Base-by-base conservation (phyloP, 352 stramenopile genomes). In the Phytophthora fragariae region DNA sequence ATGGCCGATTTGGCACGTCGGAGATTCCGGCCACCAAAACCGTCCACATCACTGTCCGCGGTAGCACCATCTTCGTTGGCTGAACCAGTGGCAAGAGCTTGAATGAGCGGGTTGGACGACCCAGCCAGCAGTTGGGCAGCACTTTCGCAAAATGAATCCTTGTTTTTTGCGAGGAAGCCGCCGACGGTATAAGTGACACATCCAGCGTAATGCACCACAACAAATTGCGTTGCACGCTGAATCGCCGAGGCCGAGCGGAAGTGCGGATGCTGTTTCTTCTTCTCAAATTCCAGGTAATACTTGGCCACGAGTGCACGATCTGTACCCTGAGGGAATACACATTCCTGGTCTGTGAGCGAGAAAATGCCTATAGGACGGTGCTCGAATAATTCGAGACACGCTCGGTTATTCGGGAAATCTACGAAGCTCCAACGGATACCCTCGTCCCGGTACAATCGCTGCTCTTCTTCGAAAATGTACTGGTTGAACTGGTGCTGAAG, bases 401-500 rank as follows among this genome's bases (percentile, higher is more conserved):
- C 76, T 2, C 71, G 62, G 75, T 97, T 97, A 73, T 94, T 89
- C 1, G 89, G 88, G 53, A 94, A 96, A 44, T 92, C 86, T 29
- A 96, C 85, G 29, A 92, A 89, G 27, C 67, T 77, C 81, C 85
- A 94, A 35, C 69, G 66, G 52, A 98, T 96, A 8, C 79, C 86
- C 57, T 98, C 92, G 7, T 87, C 77, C 12, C 77, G 68, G 72
- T 97, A 94, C 55, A 95, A 62, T 29, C 81, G 73, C 68, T 97
- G 89, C 71, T 97, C 90, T 9, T 97, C 77, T 54, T 97, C 97
- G 55, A 99, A 98, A 35, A 98, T 92, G 68, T 95, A 95, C 76
- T 88, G 74, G 60, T 96, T 97, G 76, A 97, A 97, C 70, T 97
- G 91, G 50, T 94, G 84, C 69, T 97, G 91, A 17, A 97, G 77